Conservation (phyloP, 305 asterid genomes). For the Salvia sclarea region DNA sequence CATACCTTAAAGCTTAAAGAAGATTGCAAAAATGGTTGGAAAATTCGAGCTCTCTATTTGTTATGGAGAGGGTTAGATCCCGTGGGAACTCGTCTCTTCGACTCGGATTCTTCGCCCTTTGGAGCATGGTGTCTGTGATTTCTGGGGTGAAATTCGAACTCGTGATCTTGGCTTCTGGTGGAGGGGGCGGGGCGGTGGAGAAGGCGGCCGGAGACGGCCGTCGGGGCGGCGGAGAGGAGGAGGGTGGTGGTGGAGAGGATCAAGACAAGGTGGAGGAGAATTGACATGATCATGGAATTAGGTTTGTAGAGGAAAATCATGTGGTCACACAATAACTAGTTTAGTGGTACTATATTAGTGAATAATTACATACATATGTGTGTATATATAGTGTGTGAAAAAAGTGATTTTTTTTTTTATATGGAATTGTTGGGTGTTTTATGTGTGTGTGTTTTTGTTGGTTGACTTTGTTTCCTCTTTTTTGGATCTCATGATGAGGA, state of each 20-base stretch:
- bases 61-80: constrained; percentile 48
- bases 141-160: constrained; percentile 8
- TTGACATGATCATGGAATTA: constrained; percentile 38
- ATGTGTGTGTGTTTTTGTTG: not conserved
- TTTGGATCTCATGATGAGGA: constrained; percentile 30
- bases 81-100: constrained; percentile 40
- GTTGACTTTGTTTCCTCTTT: constrained; percentile 36
- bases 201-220: constrained; percentile 29
- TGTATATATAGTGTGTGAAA: constrained; percentile 7
- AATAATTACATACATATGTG: not conserved
- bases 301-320: constrained; percentile 22
- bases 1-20: constrained; percentile 19
- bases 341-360: not conserved
- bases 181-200: constrained; percentile 23
- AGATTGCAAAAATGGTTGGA: constrained; percentile 23
- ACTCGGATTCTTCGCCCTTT: constrained; percentile 21
- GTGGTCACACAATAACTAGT: constrained; percentile 16
- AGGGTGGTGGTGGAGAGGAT: constrained; percentile 32
- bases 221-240: constrained; percentile 34
- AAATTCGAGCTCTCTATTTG: not conserved
- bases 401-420: constrained; percentile 4
- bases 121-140: constrained; percentile 20
- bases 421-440: constrained; percentile 14
- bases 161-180: constrained; percentile 10
- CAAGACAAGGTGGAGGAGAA: constrained; percentile 27